A percentile compares a stretch with the other conserved stretches of the same genome.
Evolutionary conservation across 352 stramenopile species (phyloP).

Genomic region (Phytophthora macrochlamydospora): DNA sequence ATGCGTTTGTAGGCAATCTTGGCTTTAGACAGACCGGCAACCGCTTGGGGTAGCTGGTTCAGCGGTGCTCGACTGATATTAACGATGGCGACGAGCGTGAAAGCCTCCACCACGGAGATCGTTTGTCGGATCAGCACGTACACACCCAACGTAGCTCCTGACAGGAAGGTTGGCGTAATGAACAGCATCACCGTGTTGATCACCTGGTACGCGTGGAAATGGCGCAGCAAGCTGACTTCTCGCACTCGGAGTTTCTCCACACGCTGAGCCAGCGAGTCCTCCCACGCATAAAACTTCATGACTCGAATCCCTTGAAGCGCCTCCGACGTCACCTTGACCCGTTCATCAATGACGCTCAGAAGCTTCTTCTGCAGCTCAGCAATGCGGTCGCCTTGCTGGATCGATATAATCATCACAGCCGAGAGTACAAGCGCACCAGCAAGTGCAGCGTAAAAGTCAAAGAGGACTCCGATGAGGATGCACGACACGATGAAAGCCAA

Average conservation of each 20-base stretch:
- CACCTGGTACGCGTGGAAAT: slow-evolving; percentile 42
- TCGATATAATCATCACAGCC: slow-evolving; percentile 22
- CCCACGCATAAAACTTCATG: slow-evolving; percentile 92
- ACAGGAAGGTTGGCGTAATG: slow-evolving; percentile 35
- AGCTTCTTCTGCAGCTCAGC: slow-evolving; percentile 26
- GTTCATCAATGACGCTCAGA: slow-evolving; percentile 52
- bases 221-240: slow-evolving; percentile 44
- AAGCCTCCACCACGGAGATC: slow-evolving; percentile 29
- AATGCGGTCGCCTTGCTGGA: slow-evolving; percentile 17
- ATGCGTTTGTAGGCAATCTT: slow-evolving; percentile 34
- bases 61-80: slow-evolving; percentile 31
- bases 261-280: slow-evolving; percentile 35
- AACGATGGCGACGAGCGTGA: slow-evolving; percentile 37
- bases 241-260: slow-evolving; percentile 43
- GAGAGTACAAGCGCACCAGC: slow-evolving; percentile 15
- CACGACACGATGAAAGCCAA: slow-evolving; percentile 30
- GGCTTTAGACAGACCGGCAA: slow-evolving; percentile 27
- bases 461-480: slow-evolving; percentile 40
- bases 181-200: slow-evolving; percentile 47
- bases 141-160: slow-evolving; percentile 19
- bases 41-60: slow-evolving; percentile 23
- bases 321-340: slow-evolving; percentile 93
- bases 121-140: slow-evolving; percentile 33
- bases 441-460: slow-evolving; percentile 28
- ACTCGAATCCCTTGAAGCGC: slow-evolving; percentile 87